Evolutionary conservation across 2,329 filamentous ascomycete species (phyloP).

Genomic region (Pseudogymnoascus sp.): DNA sequence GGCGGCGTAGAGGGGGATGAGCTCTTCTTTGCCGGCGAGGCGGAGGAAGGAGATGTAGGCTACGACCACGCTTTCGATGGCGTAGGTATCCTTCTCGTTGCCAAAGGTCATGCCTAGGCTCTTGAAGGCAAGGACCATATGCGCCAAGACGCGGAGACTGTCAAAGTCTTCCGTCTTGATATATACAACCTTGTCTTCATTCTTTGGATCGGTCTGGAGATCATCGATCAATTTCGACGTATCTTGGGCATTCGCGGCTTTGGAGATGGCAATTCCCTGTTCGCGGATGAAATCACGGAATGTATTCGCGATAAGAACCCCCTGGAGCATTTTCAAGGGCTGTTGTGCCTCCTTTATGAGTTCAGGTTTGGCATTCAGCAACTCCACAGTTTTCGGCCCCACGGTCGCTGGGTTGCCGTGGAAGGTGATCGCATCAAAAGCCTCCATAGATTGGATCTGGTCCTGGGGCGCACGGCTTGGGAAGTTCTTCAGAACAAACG

Average conservation of each 20-base stretch:
- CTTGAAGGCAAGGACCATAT: slow-evolving; percentile 62
- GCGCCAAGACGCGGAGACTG: slow-evolving; percentile 59
- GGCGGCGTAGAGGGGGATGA: slow-evolving; percentile 83
- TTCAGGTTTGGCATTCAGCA: slow-evolving; percentile 47
- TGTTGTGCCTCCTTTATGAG: slow-evolving; percentile 52
- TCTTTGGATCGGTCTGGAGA: slow-evolving; percentile 29
- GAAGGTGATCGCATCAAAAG: slow-evolving; percentile 57
- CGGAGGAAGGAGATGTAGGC: slow-evolving; percentile 77
- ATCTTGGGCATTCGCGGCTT: slow-evolving; percentile 37
- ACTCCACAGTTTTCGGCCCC: slow-evolving; percentile 51
- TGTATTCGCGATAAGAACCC: slow-evolving; percentile 61
- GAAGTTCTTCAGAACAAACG: slow-evolving; percentile 52
- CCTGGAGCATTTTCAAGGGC: slow-evolving; percentile 69
- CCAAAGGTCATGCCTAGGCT: slow-evolving; percentile 44
- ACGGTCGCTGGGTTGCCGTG: slow-evolving; percentile 48
- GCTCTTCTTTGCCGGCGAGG: slow-evolving; percentile 61
- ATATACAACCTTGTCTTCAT: slow-evolving; percentile 38
- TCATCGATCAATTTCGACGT: slow-evolving; percentile 38
- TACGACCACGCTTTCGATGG: slow-evolving; percentile 63
- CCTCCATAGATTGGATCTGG: slow-evolving; percentile 51
- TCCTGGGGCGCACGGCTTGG: slow-evolving; percentile 44
- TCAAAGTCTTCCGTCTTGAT: slow-evolving; percentile 48
- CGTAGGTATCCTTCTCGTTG: slow-evolving; percentile 30
- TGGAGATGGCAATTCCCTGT: slow-evolving; percentile 47
- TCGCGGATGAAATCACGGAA: slow-evolving; percentile 50